Evolutionary conservation across 1,284 basidiomycete species (phyloP).

Genomic region (Cerrena zonata): DNA sequence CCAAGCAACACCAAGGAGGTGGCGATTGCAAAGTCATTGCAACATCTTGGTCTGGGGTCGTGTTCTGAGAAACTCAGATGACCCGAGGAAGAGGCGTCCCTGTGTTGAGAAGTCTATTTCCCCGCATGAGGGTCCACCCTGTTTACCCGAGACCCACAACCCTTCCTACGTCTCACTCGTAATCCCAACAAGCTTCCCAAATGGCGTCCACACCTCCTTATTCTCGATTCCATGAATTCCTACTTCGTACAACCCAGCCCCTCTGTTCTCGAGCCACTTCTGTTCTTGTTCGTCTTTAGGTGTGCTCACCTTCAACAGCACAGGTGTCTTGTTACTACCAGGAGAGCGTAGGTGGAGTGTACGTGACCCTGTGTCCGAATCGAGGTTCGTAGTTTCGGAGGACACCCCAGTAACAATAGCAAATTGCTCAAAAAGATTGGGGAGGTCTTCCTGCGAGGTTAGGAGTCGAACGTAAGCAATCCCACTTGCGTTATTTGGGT

Average conservation of each 20-base stretch:
- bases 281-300: background rate
- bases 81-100: too few relatives aligned
- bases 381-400: background rate
- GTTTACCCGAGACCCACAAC: too few relatives aligned
- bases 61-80: too few relatives aligned
- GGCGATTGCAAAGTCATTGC: too few relatives aligned
- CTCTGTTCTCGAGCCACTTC: background rate
- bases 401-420: background rate
- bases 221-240: background rate
- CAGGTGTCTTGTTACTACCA: background rate
- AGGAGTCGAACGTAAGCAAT: constrained; percentile 1
- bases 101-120: too few relatives aligned
- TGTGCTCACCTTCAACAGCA: background rate
- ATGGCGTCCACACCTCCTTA: background rate
- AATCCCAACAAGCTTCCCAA: background rate
- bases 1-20: too few relatives aligned
- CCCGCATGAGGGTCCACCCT: too few relatives aligned
- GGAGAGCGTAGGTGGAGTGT: background rate
- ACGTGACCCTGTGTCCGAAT: background rate
- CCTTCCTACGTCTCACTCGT: background rate
- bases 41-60: too few relatives aligned
- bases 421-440: background rate
- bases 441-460: background rate
- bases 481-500: constrained; percentile 2
- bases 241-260: background rate